Conservation (phyloP, 495 filamentous ascomycete species). For the Patellaria atrata region DNA sequence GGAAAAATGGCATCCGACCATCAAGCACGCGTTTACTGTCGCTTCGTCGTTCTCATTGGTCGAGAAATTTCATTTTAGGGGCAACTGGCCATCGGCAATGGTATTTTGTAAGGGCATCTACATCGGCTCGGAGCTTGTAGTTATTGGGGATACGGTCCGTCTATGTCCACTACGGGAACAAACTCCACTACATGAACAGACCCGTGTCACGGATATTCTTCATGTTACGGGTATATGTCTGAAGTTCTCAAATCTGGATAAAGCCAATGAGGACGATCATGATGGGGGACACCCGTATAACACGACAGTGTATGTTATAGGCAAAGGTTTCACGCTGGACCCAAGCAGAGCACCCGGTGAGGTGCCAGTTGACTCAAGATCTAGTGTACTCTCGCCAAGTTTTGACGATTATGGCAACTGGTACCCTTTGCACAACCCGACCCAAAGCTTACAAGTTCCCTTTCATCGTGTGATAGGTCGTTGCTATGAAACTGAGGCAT, state of each 20-base stretch:
- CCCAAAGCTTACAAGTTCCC: conserved; percentile 30
- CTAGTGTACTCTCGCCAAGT: conserved; percentile 19
- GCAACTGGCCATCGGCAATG: conserved; percentile 38
- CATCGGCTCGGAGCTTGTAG: conserved; percentile 40
- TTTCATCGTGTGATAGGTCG: conserved; percentile 40
- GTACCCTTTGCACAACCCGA: conserved; percentile 32
- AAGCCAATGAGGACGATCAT: conserved; percentile 32
- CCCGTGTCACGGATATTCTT: conserved; percentile 35
- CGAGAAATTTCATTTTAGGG: conserved; percentile 36
- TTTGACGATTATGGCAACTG: conserved; percentile 34
- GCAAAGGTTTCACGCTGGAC: conserved; percentile 35
- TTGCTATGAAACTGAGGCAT: conserved; percentile 37
- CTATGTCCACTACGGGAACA: conserved; percentile 29
- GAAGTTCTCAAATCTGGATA: conserved; percentile 27
- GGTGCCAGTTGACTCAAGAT: not conserved
- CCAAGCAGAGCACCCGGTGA: conserved; percentile 15
- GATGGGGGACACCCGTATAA: conserved; percentile 32
- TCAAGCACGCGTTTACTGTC: conserved; percentile 38
- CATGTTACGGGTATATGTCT: conserved; percentile 37
- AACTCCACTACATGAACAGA: conserved; percentile 10
- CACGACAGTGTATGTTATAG: conserved; percentile 31
- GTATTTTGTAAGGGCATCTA: conserved; percentile 41
- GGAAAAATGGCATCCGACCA: conserved; percentile 36
- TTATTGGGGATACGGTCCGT: conserved; percentile 39
- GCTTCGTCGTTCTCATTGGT: conserved; percentile 40